These are phyloP conservation scores for Candida dendrica DNA, from an alignment of 805 yeast genomes.

Conservation along the genomic window DNA sequence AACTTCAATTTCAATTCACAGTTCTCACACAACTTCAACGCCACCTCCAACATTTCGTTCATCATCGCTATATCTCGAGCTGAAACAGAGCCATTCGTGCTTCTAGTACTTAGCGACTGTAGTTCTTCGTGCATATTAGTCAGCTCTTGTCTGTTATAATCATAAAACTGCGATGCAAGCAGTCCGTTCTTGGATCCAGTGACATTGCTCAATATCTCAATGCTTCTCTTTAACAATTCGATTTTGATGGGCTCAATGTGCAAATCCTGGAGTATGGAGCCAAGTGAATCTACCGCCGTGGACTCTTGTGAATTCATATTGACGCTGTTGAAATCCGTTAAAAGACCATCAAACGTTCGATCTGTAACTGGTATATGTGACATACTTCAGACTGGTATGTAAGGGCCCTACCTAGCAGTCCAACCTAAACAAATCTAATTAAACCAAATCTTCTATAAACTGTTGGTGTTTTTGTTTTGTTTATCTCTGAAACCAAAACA, in stretches of 20 bases:
- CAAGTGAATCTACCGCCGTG: not conserved
- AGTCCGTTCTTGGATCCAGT: conserved; percentile 8
- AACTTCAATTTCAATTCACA: conserved; percentile 12
- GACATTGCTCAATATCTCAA: conserved; percentile 5
- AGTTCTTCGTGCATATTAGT: not conserved
- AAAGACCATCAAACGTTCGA: conserved; percentile 10
- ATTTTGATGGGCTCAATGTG: not conserved
- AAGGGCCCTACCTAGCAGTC: too few relatives aligned
- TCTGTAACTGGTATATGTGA: conserved; percentile 12
- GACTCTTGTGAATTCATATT: not conserved
- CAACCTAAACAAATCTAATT: too few relatives aligned
- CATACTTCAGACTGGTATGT: not conserved
- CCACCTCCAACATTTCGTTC: conserved; percentile 3
- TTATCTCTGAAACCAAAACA: not conserved
- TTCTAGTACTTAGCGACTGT: not conserved
- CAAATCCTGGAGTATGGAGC: not conserved
- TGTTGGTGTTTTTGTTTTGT: not conserved
- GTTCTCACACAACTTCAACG: conserved; percentile 10
- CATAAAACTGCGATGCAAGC: not conserved
- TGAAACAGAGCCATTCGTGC: not conserved
- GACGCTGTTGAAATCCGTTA: not conserved
- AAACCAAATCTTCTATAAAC: too few relatives aligned
- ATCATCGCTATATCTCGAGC: not conserved
- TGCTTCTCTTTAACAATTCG: conserved; percentile 1
- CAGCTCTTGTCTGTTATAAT: not conserved